A percentile compares a stretch with the other conserved stretches of the same genome.
Evolutionary conservation across 176 grass and related monocot genomes (phyloP).

Genomic region (Triticum urartu): DNA sequence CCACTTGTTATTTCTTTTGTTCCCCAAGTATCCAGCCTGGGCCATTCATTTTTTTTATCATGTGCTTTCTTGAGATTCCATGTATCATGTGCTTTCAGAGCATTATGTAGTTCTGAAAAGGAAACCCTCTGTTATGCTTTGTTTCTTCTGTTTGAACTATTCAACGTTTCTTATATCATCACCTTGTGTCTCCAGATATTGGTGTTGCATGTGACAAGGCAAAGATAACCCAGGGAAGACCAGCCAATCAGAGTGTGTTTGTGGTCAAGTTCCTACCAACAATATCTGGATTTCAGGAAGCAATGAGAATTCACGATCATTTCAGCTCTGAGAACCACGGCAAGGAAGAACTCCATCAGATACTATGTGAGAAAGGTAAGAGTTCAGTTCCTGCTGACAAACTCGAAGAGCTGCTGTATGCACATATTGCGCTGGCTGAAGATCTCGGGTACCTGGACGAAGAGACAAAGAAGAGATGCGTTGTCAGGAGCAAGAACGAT

Average conservation of each 20-base stretch:
- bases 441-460: conserved; percentile 66
- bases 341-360: conserved; percentile 54
- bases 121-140: neutral
- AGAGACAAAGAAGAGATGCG: conserved; percentile 55
- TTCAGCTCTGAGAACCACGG: conserved; percentile 55
- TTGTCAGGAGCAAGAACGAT: conserved; percentile 74
- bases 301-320: conserved; percentile 50
- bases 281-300: conserved; percentile 84
- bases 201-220: conserved; percentile 51
- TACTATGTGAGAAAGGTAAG: conserved; percentile 33
- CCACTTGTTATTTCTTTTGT: neutral
- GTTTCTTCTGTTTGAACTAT: conserved; percentile 2
- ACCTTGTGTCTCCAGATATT: conserved; percentile 39
- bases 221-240: conserved; percentile 47
- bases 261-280: conserved; percentile 59
- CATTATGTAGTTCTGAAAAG: neutral
- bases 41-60: too few relatives aligned
- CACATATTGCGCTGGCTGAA: conserved; percentile 56
- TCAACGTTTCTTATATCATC: conserved; percentile 12
- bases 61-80: too few relatives aligned
- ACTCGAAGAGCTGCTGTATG: conserved; percentile 53
- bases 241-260: conserved; percentile 58
- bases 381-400: conserved; percentile 27
- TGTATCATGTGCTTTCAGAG: too few relatives aligned
- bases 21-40: neutral